Base-by-base conservation (phyloP, 2,329 filamentous ascomycete species). In the Colletotrichum truncatum region DNA sequence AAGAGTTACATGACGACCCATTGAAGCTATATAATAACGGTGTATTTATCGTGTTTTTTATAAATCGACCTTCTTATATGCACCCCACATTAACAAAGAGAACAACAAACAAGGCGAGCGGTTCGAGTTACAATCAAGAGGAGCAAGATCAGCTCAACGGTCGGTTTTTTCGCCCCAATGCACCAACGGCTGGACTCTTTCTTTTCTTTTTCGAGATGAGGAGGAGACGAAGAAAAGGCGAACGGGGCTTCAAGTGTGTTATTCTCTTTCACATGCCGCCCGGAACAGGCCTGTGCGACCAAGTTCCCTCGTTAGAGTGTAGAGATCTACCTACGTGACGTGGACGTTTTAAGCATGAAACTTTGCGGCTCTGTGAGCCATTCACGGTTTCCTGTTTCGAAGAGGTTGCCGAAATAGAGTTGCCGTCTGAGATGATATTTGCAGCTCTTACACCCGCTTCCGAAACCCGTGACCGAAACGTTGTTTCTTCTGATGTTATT, bases 1-100 rank as follows among this genome's bases (percentile, higher is more conserved):
- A 5, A 59, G 12, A 6, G 64, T 65, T 14, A 46, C 58, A 48
- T 61, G 49, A 38, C 62, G 62, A 43, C 62, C 62, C 62, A 65
- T 65, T 14, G 52, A 38, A 55, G 52, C 52, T 55, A 9, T 36
- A 32, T 46, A n/a, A 14, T 57, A n/a, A 38, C 36, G 16, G 53
- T 56, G 39, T 30, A 54, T 18, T n/a, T 14, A 8, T 18, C 34
- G 11, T 7, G 7, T 21, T 30, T 38, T 23, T 38, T 16, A 14
- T 14, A 21, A 52, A 32, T 23, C 12, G 48, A 36, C 10, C n/a
- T n/a, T 26, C 16, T 43, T 43, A 21, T 14, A 38, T 52, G 48
- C 32, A 36, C n/a, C n/a, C n/a, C n/a, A n/a, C n/a, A n/a, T n/a
- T n/a, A n/a, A n/a, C n/a, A n/a, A n/a, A n/a, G n/a, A n/a, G n/a